A percentile compares a stretch with the other conserved stretches of the same genome.
phyloP scores from a whole-genome alignment of 495 filamentous ascomycete species.

The Neurospora tetrasperma region DNA sequence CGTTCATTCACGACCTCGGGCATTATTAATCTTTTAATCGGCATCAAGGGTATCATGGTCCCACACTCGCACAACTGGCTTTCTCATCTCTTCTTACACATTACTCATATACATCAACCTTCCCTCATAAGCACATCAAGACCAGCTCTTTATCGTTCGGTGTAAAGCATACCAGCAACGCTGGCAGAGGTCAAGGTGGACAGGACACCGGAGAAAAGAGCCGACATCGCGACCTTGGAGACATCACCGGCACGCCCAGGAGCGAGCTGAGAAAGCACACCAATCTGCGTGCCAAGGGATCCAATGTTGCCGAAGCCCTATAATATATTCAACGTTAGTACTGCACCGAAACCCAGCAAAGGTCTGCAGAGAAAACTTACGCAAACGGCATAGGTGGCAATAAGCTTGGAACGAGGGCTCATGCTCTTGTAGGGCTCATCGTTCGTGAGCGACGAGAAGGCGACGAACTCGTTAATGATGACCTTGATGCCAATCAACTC shows the following conservation, averaged over 20 bases:
- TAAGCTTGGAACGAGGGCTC: slow-evolving; percentile 57
- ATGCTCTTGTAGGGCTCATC: slow-evolving; percentile 47
- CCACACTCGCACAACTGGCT: neutral
- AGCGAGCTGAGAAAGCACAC: slow-evolving; percentile 71
- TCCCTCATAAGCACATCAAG: neutral
- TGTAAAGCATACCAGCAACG: slow-evolving; percentile 56
- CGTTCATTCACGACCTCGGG: neutral
- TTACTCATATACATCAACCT: neutral
- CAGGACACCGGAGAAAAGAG: slow-evolving; percentile 67
- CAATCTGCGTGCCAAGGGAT: slow-evolving; percentile 77
- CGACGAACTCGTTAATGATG: slow-evolving; percentile 64
- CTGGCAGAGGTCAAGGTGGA: slow-evolving; percentile 71
- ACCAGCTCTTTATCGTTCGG: neutral
- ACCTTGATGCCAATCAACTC: slow-evolving; percentile 77
- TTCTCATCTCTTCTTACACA: neutral
- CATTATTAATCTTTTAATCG: neutral
- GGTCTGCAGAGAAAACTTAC: slow-evolving; percentile 39
- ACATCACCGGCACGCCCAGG: slow-evolving; percentile 66
- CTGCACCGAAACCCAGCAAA: neutral
- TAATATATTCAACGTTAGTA: slow-evolving; percentile 49
- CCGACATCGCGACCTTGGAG: slow-evolving; percentile 61
- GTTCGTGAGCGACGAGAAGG: slow-evolving; percentile 51
- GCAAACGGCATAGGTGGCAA: slow-evolving; percentile 85
- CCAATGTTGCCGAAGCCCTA: slow-evolving; percentile 77
- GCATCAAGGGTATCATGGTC: neutral